These are phyloP conservation scores for Solanum lignicaule DNA, from an alignment of 257 asterid species.

Conservation along the genomic window DNA sequence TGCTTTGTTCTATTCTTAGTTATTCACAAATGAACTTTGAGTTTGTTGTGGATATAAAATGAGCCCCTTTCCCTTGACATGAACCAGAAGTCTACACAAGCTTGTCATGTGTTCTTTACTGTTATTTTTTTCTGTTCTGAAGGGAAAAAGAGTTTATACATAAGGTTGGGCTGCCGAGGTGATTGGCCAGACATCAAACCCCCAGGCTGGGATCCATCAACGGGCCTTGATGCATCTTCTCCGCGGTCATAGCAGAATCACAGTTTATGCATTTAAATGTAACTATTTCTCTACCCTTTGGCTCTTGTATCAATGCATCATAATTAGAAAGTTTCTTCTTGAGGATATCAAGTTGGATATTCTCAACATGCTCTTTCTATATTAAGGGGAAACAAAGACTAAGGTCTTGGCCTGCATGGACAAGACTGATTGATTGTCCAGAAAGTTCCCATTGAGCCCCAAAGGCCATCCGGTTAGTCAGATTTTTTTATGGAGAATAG, in stretches of 20 bases:
- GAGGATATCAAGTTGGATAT: background rate
- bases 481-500: background rate
- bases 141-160: constrained; percentile 76
- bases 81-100: background rate
- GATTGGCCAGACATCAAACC: constrained; percentile 96
- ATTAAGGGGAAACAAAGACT: background rate
- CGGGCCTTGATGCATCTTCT: constrained; percentile 13
- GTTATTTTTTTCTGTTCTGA: background rate
- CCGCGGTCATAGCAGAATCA: background rate
- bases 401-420: background rate
- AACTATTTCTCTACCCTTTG: background rate
- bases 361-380: background rate
- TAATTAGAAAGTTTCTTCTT: background rate
- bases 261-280: background rate
- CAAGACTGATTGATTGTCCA: background rate
- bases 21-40: background rate
- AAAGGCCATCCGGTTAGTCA: background rate
- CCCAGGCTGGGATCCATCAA: constrained; percentile 63
- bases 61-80: background rate
- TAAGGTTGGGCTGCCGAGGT: constrained; percentile 86
- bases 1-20: background rate
- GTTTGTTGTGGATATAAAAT: background rate
- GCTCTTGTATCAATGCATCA: background rate
- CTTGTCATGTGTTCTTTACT: background rate
- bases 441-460: background rate